Base-by-base conservation (phyloP, 140 eudicot species). In the Erigeron philadelphicus region DNA sequence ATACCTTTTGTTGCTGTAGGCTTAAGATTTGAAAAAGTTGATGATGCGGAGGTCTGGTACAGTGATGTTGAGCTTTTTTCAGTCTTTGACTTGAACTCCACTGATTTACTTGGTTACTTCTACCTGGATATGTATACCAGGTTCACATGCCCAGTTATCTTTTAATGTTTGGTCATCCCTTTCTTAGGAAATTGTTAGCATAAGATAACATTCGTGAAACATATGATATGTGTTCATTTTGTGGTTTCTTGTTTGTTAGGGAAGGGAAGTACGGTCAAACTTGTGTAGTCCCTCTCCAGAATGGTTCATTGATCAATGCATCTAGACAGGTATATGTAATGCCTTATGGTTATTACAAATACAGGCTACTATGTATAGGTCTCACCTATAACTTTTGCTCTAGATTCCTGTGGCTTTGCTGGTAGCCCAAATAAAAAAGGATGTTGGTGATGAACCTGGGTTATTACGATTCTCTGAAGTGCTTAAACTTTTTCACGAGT, bases 221-320 rank as follows among this genome's bases (percentile, higher is more conserved):
- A 3, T 68, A 44, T 77, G 52, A 6, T 50, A 17, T 68, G 56
- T 16, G 56, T 16, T 38, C 59, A 46, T 56, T 53, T 58, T 53
- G 25, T 43, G 52, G 6, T 52, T 61, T 74, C 47, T 9, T 72
- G 55, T 70, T 55, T 43, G 61, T 38, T 83, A 92, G 98, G 92
- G 96, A 88, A 81, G 96, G 87, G 61, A 92, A 92, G 76, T 88
- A 84, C 84, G 88, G 95, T 17, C 96, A 86, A 65, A 87, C 98
- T 45, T 92, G 96, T 80, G 96, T 92, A 25, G 80, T 92, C 64
- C 78, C 98, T 86, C 95, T 92, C 68, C 98, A 92, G 70, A 84
- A 83, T 66, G 78, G 85, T 71, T 88, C 96, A 60, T 69, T 60
- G 60, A 67, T 53, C 23, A 76, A 80, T 57, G 86, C 81, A 66